Percentiles rank a stretch among this genome's conserved stretches.
These are phyloP conservation scores for Xylariaceae sp. DNA, from an alignment of 2,329 filamentous ascomycete species.

Conservation along the genomic window DNA sequence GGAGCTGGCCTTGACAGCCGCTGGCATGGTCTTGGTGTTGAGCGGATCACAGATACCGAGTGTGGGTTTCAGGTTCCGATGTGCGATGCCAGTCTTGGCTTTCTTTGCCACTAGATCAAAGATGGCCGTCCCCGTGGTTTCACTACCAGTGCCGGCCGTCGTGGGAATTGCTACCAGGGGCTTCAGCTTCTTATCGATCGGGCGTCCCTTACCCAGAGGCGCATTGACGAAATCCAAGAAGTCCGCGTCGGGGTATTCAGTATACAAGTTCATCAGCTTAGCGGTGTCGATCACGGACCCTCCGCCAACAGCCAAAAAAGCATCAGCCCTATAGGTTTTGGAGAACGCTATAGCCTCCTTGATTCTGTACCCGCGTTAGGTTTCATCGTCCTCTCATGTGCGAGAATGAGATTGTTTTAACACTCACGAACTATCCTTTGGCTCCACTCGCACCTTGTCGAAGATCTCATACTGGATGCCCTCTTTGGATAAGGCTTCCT, in stretches of 20 bases:
- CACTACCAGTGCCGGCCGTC: slow-evolving; percentile 80
- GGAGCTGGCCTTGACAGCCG: slow-evolving; percentile 84
- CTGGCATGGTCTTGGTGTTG: slow-evolving; percentile 94
- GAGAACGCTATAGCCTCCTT: slow-evolving; percentile 84
- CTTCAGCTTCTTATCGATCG: slow-evolving; percentile 63
- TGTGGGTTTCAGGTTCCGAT: slow-evolving; percentile 91
- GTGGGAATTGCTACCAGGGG: slow-evolving; percentile 81
- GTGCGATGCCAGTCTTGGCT: slow-evolving; percentile 93
- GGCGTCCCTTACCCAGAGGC: slow-evolving; percentile 76
- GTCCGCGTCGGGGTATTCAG: slow-evolving; percentile 81
- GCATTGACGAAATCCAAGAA: slow-evolving; percentile 98
- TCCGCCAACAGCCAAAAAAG: slow-evolving; percentile 85
- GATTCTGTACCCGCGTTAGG: slow-evolving; percentile 47
- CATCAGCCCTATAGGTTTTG: slow-evolving; percentile 75
- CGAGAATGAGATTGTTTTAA: background rate
- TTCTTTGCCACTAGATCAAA: slow-evolving; percentile 88
- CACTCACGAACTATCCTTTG: slow-evolving; percentile 83
- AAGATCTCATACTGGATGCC: slow-evolving; percentile 78
- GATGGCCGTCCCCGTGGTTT: slow-evolving; percentile 96
- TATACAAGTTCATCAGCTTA: slow-evolving; percentile 97
- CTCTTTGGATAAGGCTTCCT: slow-evolving; percentile 71
- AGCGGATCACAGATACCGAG: slow-evolving; percentile 80
- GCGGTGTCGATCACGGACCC: slow-evolving; percentile 97
- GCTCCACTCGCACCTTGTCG: slow-evolving; percentile 76
- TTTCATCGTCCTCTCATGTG: background rate